These are phyloP conservation scores for Cicer chorassanicum DNA, from an alignment of 306 rosid species.

Conservation along the genomic window DNA sequence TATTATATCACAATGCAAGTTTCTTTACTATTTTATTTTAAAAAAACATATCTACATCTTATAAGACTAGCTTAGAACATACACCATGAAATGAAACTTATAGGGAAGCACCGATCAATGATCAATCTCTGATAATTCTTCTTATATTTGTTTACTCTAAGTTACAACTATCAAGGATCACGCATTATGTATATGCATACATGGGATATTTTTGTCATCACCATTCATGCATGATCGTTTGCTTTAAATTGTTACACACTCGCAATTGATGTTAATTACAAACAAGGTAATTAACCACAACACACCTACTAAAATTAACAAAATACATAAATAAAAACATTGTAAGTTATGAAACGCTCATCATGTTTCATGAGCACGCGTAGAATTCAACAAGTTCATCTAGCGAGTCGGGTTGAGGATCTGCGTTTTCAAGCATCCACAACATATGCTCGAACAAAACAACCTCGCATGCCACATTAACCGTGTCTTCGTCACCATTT, in stretches of 20 bases:
- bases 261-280: not conserved
- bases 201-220: not conserved
- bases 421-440: slow-evolving; percentile 84
- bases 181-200: not conserved
- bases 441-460: slow-evolving; percentile 78
- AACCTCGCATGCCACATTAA: slow-evolving; percentile 74
- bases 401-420: slow-evolving; percentile 72
- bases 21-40: too few relatives aligned
- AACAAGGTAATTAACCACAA: not conserved
- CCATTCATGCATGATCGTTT: not conserved
- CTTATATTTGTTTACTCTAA: not conserved
- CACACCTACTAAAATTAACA: not conserved
- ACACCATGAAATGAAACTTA: not conserved
- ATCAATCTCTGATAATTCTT: not conserved
- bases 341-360: too few relatives aligned
- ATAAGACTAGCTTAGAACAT: too few relatives aligned
- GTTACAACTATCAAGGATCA: not conserved
- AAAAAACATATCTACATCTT: too few relatives aligned
- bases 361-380: slow-evolving; percentile 44
- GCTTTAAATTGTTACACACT: not conserved
- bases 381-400: slow-evolving; percentile 78
- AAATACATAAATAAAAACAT: too few relatives aligned
- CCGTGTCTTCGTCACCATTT: slow-evolving; percentile 36
- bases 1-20: too few relatives aligned
- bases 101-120: not conserved